phyloP scores from a whole-genome alignment of 225 moss, liverwort and hornwort genomes.

The Pseudisothecium myosuroides region DNA sequence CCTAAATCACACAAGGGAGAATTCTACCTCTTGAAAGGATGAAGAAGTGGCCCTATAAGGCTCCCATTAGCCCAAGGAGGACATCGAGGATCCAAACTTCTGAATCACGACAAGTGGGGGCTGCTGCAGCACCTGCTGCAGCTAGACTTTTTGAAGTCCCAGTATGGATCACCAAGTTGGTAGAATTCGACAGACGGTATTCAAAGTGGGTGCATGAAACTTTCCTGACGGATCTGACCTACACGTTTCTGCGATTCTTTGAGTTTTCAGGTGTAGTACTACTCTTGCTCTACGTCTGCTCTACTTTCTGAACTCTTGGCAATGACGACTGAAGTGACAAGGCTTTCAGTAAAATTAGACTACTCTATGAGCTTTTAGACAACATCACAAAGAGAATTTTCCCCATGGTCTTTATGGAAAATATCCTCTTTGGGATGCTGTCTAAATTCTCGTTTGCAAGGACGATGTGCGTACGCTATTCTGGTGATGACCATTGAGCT shows the following conservation, averaged over 20 bases:
- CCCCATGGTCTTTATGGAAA: neutral
- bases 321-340: neutral
- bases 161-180: neutral
- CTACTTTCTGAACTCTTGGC: neutral
- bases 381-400: neutral
- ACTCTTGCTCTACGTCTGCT: constrained; percentile 3
- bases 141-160: neutral
- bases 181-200: constrained; percentile 36
- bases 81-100: neutral
- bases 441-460: neutral
- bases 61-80: neutral
- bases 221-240: constrained; percentile 16
- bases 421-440: neutral
- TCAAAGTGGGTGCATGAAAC: constrained; percentile 46
- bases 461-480: neutral
- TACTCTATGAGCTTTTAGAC: neutral
- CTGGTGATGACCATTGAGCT: neutral
- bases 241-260: constrained; percentile 15
- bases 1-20: neutral
- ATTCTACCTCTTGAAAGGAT: neutral
- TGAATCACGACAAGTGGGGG: neutral
- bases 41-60: neutral
- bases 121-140: neutral
- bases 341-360: neutral
- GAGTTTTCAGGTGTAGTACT: constrained; percentile 49